Base-by-base conservation (phyloP, 192 early-diverging fungal genomes). In the Entomortierella lignicola region DNA sequence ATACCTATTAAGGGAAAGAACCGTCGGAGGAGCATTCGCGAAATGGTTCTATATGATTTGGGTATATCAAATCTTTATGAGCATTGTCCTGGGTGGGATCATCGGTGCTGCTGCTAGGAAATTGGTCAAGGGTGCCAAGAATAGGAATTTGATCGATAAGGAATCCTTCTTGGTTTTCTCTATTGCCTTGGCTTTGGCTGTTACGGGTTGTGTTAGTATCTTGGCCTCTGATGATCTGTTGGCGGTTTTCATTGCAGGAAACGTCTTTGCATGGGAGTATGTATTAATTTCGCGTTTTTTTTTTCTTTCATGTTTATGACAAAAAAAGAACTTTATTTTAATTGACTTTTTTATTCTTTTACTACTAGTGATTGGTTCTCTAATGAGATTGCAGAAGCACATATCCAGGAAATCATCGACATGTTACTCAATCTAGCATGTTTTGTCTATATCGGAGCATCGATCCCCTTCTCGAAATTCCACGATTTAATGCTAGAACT, bases 361-460 rank as follows among this genome's bases (percentile, higher is more conserved):
- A 39, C 37, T 18, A n/a, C 48, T 65, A 83, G 82, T 59, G 92
- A 91, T 55, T 98, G 95, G 95, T 98, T 95, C 79, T 88, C 89
- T 23, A 68, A 90, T 23, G 92, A 95, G 57, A 89, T 91, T 6
- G 75, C 89, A 48, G 90, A 92, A 47, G 88, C 92, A 0, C 88
- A 93, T 17, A 82, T 97, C n/a, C 92, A 93, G 59, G 93, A 96
- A 68, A 91, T 91, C 3, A 83, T 98, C 26, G 96, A 96, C 75
- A 85, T 87, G 48, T 71, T 98, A 12, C 72, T 97, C 57, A 97
- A 95, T 71, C 77, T 94, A 71, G 80, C 92, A 6, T 94, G 93
- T 51, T 98, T 98, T 79, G 85, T 96, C n/a, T 98, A 92, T 66
- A 91, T 95, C 74, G 95, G 94, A n/a, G 77, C 90, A 0, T 86